Base-by-base conservation (phyloP, 2,329 filamentous ascomycete genomes). In the Trichoderma lentiforme region DNA sequence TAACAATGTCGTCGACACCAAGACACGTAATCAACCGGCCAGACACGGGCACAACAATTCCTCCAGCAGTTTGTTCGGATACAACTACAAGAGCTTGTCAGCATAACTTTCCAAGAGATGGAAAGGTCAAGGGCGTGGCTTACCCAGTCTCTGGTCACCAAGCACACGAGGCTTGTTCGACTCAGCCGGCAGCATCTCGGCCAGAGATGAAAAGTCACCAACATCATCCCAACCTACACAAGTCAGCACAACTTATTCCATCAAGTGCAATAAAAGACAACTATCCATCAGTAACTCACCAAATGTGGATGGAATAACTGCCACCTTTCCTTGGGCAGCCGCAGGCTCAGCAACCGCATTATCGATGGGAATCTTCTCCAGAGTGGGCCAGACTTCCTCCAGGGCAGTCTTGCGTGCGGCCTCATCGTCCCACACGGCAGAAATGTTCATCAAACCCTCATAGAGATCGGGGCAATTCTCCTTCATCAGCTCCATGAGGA, bases 291-390 rank as follows among this genome's bases (percentile, higher is more conserved):
- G 53, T 61, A 3, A 62, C 67, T 61, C 56, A 76, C 75, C 76
- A 53, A 77, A 77, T 7, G 76, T 77, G 36, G 76, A 75, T 8
- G 76, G 76, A 63, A 77, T 76, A 3, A 77, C 76, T 4, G 76
- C 76, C 62, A 77, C 76, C 65, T 74, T 76, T 70, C 76, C 76
- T 36, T 76, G 73, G 7, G 76, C 75, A 61, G 76, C 76, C 14
- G 76, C 76, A 28, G 76, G 76, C 69, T 77, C 76, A n/a, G 76
- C 76, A 73, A 77, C 76, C 18, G 76, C 76, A 28, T 77, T 76
- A 43, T 77, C 76, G 60, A 77, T 77, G 56, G 76, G 75, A 60
- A 77, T 73, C 64, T 76, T 77, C 66, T 77, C 76, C 36, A 77
- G 63, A 8, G 67, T 73, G 18, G 75, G 75, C 76, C 76, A 77